Conservation (phyloP, 2,329 filamentous ascomycete species). For the Trichoderma hamatum region DNA sequence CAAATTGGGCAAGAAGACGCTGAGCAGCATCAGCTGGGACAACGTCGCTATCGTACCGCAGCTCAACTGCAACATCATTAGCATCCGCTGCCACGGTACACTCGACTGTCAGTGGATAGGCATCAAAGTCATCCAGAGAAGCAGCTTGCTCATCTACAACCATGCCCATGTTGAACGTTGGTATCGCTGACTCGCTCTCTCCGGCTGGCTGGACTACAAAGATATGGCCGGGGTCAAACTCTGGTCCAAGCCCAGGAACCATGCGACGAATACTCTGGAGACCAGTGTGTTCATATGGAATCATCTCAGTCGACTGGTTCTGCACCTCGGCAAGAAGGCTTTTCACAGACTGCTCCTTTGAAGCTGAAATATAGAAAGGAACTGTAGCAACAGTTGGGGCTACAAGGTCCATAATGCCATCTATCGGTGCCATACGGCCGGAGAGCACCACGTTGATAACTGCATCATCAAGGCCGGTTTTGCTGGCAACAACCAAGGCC, state of each 20-base stretch:
- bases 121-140: neutral
- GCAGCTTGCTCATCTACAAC: too few species aligned
- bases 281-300: conserved; percentile 28
- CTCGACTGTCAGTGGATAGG: neutral
- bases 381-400: conserved; percentile 46
- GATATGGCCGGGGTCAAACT: conserved; percentile 34
- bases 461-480: conserved; percentile 46
- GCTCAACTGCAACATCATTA: neutral
- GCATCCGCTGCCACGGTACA: neutral
- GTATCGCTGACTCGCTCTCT: neutral
- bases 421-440: conserved; percentile 38
- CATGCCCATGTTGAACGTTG: too few species aligned
- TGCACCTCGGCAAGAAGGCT: conserved; percentile 27
- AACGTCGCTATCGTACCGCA: conserved; percentile 7
- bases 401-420: conserved; percentile 29
- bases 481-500: conserved; percentile 52
- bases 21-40: neutral
- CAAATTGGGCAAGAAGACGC: neutral
- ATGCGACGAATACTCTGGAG: conserved; percentile 28
- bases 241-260: conserved; percentile 24
- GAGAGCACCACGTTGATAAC: conserved; percentile 48
- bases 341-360: conserved; percentile 31
- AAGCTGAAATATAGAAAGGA: conserved; percentile 43
- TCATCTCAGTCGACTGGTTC: conserved; percentile 28
- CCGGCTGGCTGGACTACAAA: conserved; percentile 35